These are phyloP conservation scores for Auriscalpium microsporum DNA, from an alignment of 768 basidiomycete species.

Conservation along the genomic window DNA sequence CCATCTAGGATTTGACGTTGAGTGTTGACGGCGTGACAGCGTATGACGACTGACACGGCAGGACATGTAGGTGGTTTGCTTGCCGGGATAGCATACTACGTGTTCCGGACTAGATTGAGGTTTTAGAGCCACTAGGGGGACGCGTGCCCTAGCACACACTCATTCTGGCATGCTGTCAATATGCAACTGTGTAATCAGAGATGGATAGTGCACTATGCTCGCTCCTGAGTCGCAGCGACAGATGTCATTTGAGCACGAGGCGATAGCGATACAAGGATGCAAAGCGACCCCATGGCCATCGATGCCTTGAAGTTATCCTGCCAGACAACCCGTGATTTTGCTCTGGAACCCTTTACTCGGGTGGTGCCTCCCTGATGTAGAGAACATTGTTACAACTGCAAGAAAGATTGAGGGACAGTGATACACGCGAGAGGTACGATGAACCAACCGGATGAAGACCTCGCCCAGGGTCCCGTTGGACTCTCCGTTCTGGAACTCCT, in stretches of 20 bases:
- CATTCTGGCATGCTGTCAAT: too few relatives aligned
- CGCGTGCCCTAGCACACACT: too few relatives aligned
- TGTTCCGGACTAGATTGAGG: slow-evolving; percentile 4
- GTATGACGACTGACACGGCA: slow-evolving; percentile 44
- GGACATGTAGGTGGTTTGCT: slow-evolving; percentile 66
- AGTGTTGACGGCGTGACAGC: slow-evolving; percentile 26
- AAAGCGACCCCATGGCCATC: too few relatives aligned
- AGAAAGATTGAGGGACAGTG: slow-evolving; percentile 7
- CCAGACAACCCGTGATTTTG: too few relatives aligned
- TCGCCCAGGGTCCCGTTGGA: slow-evolving; percentile 97
- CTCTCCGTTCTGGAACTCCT: slow-evolving; percentile 94
- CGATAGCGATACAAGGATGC: too few relatives aligned
- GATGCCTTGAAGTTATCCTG: too few relatives aligned
- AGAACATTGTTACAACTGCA: slow-evolving; percentile 89
- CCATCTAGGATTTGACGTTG: background rate
- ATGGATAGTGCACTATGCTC: too few relatives aligned
- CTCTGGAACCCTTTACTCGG: too few relatives aligned
- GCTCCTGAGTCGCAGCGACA: too few relatives aligned
- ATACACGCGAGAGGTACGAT: background rate
- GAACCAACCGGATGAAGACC: slow-evolving; percentile 87
- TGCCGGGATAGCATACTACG: slow-evolving; percentile 49
- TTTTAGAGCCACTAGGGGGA: too few relatives aligned
- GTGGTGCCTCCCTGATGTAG: slow-evolving; percentile 73
- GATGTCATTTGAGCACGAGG: too few relatives aligned
- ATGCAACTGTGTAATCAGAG: too few relatives aligned